These are phyloP conservation scores for Artemisia tridentata DNA, from an alignment of 129 eudicot species.

Conservation along the genomic window DNA sequence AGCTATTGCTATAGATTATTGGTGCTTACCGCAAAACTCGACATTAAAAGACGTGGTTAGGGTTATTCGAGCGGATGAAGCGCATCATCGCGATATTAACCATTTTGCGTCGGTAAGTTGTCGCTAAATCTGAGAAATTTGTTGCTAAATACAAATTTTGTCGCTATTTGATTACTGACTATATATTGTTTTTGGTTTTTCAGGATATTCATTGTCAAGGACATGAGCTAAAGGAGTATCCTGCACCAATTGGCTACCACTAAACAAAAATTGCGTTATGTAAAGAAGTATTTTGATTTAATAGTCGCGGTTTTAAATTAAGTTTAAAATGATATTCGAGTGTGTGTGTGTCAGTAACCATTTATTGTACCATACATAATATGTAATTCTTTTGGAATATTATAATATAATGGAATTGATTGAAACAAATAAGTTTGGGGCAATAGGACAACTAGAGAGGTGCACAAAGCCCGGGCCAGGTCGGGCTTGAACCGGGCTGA, in stretches of 20 bases:
- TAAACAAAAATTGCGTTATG: slow-evolving; percentile 11
- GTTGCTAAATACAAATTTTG: not conserved
- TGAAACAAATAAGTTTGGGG: no score
- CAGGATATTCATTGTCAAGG: slow-evolving; percentile 62
- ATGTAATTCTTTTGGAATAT: no score
- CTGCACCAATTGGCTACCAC: slow-evolving; percentile 65
- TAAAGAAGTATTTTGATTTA: not conserved
- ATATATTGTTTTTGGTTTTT: not conserved
- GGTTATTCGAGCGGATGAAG: slow-evolving; percentile 49
- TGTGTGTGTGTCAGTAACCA: no score
- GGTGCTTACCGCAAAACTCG: slow-evolving; percentile 46
- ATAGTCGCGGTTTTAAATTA: no score
- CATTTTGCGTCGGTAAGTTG: slow-evolving; percentile 44
- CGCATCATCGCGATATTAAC: slow-evolving; percentile 53
- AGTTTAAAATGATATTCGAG: not conserved
- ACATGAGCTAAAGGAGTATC: slow-evolving; percentile 48
- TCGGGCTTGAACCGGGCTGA: no score
- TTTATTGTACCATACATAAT: no score
- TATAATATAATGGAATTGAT: no score
- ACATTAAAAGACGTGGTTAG: slow-evolving; percentile 45
- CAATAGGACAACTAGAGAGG: no score
- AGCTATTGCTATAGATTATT: slow-evolving; percentile 52
- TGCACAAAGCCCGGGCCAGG: no score
- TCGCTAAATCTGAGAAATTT: not conserved
- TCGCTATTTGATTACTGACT: not conserved